Evolutionary conservation across 495 filamentous ascomycete genomes (phyloP), one percentile per base, ranked within the genome.

Genomic region (Ramalina peruviana): DNA sequence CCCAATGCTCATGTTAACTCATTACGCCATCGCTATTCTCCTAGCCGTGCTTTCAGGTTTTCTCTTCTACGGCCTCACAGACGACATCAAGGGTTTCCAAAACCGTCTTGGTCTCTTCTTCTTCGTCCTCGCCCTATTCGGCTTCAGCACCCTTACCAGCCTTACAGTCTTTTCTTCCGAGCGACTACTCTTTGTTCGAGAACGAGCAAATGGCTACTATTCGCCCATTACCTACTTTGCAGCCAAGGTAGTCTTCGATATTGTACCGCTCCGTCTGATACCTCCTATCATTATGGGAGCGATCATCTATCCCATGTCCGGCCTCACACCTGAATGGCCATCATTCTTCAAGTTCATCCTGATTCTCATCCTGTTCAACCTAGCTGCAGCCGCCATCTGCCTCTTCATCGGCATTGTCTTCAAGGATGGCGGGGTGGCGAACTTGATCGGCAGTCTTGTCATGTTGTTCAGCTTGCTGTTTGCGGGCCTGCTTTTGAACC

Each of bases 31-130:
- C 56, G 86, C 92, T 19, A 96, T 99, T 54, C 67, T 97, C 1
- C 76, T 99, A 12, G 92, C 89, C 16, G 89, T 95, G 23, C 80
- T 99, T 45, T 88, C 88, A 30, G 92, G 92, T 16, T 96, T 81
- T 63, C 79, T 99, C 20, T 99, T 96, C 73, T 99, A 95, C 54
- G 92, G 93, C 7, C 68, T 99, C 53, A 94, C 86, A 19, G 85
- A 93, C 62, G 86, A 97, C 60, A 94, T 99, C 60, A 80, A 85
- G 50, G 93, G 92, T 41, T 99, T 99, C 75, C 92, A 99, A 64
- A 97, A 99, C 64, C 78, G 92, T 17, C 81, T 99, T n/a, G 92
- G 92, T 56, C 73, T 97, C 11, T 97, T 97, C 74, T 96, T 99
- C 73, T 99, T 99, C 72, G 70, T 97, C 37, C 77, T 99, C 11